A percentile compares a stretch with the other conserved stretches of the same genome.
phyloP scores from a whole-genome alignment of 805 yeast species.

The Metschnikowia santaceciliae region DNA sequence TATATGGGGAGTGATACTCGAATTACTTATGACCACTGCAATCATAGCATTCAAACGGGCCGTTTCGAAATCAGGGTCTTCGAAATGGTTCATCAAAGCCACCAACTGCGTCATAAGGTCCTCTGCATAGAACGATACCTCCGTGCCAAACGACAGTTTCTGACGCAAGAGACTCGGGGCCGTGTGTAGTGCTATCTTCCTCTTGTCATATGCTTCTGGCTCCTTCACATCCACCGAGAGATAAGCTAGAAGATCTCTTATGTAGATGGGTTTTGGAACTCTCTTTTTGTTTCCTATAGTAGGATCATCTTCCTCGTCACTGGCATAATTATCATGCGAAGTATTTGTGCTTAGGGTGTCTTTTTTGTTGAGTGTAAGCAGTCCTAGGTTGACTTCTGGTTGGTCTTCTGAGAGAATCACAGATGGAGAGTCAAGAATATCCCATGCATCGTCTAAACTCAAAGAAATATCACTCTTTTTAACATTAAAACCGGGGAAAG shows the following conservation, averaged over 20 bases:
- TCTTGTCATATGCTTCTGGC: slow-evolving; percentile 47
- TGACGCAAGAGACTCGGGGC: slow-evolving; percentile 63
- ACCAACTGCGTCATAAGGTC: slow-evolving; percentile 50
- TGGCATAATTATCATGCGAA: slow-evolving; percentile 13
- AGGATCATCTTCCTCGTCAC: slow-evolving; percentile 53
- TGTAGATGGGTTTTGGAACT: slow-evolving; percentile 55
- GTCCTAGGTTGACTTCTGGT: neutral
- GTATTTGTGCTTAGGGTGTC: neutral
- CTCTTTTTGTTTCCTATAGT: slow-evolving; percentile 32
- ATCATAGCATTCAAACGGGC: slow-evolving; percentile 60
- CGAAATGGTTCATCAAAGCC: slow-evolving; percentile 54
- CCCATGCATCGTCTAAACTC: slow-evolving; percentile 20
- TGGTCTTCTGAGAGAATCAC: slow-evolving; percentile 6
- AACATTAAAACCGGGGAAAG: neutral
- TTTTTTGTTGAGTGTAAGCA: neutral
- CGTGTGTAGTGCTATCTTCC: slow-evolving; percentile 41
- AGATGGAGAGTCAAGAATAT: slow-evolving; percentile 12
- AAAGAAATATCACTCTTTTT: slow-evolving; percentile 2
- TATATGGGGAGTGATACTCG: slow-evolving; percentile 41
- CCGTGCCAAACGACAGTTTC: slow-evolving; percentile 57
- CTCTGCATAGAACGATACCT: slow-evolving; percentile 54
- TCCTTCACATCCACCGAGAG: slow-evolving; percentile 45
- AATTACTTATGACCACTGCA: slow-evolving; percentile 54
- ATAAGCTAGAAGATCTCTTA: slow-evolving; percentile 66
- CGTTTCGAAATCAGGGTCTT: slow-evolving; percentile 58